Conservation (phyloP, 1,284 basidiomycete genomes). For the Acaromyces ingoldii region DNA sequence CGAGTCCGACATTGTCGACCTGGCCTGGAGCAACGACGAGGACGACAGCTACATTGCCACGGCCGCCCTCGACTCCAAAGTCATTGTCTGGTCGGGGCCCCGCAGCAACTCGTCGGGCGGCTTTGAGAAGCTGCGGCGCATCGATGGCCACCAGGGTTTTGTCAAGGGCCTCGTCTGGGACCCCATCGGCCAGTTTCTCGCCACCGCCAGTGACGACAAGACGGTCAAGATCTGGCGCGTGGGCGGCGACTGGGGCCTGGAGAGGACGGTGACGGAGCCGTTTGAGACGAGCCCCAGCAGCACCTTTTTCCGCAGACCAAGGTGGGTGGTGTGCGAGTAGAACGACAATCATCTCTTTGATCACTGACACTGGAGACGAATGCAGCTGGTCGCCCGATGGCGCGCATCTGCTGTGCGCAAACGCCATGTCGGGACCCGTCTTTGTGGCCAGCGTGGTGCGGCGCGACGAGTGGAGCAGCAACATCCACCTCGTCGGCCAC, state of each 20-base stretch:
- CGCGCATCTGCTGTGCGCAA: slow-evolving; percentile 92
- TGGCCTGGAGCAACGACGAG: slow-evolving; percentile 90
- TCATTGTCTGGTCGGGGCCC: slow-evolving; percentile 70
- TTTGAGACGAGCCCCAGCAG: slow-evolving; percentile 90
- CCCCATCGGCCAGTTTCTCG: slow-evolving; percentile 86
- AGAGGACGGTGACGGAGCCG: slow-evolving; percentile 77
- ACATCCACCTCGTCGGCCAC: slow-evolving; percentile 79
- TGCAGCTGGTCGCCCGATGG: slow-evolving; percentile 95
- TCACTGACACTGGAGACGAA: neutral
- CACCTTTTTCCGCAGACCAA: slow-evolving; percentile 87
- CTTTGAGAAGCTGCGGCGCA: slow-evolving; percentile 61
- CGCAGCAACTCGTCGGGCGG: slow-evolving; percentile 7
- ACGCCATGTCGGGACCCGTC: slow-evolving; percentile 94
- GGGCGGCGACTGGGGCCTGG: slow-evolving; percentile 73
- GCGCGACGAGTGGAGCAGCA: slow-evolving; percentile 59
- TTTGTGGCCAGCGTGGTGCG: slow-evolving; percentile 95
- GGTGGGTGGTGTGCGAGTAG: slow-evolving; percentile 56
- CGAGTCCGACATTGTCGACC: slow-evolving; percentile 75
- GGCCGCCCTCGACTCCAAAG: slow-evolving; percentile 83
- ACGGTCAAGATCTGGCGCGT: slow-evolving; percentile 96
- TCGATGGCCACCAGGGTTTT: slow-evolving; percentile 88
- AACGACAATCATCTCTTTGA: neutral
- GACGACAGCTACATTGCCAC: slow-evolving; percentile 74
- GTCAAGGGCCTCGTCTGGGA: slow-evolving; percentile 99
- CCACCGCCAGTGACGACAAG: slow-evolving; percentile 79